A percentile compares a stretch with the other conserved stretches of the same genome.
phyloP scores from a whole-genome alignment of 108 stramenopile genomes.

The Cyclotella baltica region DNA sequence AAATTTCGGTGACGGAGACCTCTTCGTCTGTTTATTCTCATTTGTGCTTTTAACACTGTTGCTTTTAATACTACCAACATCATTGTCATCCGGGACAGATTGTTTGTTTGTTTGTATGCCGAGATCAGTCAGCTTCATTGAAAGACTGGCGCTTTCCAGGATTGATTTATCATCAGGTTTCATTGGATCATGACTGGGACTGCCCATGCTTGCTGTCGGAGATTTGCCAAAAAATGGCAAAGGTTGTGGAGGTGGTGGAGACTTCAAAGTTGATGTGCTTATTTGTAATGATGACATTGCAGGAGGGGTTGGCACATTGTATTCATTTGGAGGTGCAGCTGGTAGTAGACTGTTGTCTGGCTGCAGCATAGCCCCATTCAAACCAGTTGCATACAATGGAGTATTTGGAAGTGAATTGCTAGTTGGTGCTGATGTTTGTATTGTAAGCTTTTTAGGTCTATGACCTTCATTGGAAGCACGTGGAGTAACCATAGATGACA shows the following conservation, averaged over 20 bases:
- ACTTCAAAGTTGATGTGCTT: background rate
- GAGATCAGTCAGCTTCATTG: background rate
- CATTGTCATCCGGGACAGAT: background rate
- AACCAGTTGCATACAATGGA: background rate
- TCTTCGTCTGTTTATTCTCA: background rate
- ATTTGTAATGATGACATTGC: background rate
- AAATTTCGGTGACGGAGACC: background rate
- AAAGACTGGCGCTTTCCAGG: background rate
- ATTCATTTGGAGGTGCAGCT: background rate
- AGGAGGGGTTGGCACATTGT: background rate
- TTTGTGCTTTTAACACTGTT: background rate
- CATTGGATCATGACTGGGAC: background rate
- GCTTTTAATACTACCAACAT: background rate
- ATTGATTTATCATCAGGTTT: background rate
- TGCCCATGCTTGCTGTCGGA: background rate
- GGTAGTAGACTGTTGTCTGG: background rate
- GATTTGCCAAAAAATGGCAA: conserved; percentile 21
- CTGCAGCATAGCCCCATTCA: background rate
- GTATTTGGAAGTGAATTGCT: background rate
- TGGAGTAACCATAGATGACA: background rate
- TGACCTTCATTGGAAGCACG: background rate
- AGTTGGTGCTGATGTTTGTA: conserved; percentile 1
- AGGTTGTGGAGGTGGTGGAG: conserved; percentile 23
- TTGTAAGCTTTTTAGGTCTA: background rate
- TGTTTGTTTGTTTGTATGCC: background rate